Base-by-base conservation (phyloP, 176 grass and related monocot genomes). In the Olyra latifolia region DNA sequence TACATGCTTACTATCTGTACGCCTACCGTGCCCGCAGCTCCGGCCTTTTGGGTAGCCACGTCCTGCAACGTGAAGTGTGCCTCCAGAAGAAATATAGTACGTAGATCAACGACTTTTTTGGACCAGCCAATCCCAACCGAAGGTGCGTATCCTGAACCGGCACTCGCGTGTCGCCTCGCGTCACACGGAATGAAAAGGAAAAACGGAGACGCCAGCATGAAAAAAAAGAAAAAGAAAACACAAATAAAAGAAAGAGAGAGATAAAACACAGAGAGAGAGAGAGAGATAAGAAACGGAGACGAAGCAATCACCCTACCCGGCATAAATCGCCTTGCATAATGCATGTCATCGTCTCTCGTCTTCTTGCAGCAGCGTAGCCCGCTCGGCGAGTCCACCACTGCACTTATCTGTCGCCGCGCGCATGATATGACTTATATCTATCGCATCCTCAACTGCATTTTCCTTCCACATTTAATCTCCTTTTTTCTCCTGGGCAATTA, bases 381-480 rank as follows among this genome's bases (percentile, higher is more conserved):
- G 20, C 25, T 30, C 27, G 35, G 64, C 72, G 13, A 58, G 39
- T 54, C 74, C 59, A 41, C 29, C 28, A 19, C 72, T 4, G 19
- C 32, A 9, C 48, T 47, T 20, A 62, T 42, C 43, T 62, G 71
- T 14, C 56, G 7, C 65, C 17, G 19, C 56, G 20, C n/a, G n/a
- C n/a, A n/a, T n/a, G n/a, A n/a, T n/a, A 68, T 39, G 32, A 35
- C 35, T 58, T 45, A n/a, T 5, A 76, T 72, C 60, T 45, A 60
- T 74, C 60, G 1, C 30, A 3, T 24, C 16, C 87, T 77, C 76
- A 88, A 84, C 87, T 39, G 81, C 27, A 80, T 88, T 84, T 84
- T 84, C 81, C 52, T 44, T 52, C 81, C 68, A 38, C 86, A 74
- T 74, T 87, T 48, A 68, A 88, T 41, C 24, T 19, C 2, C 15